Evolutionary conservation across 1,139 yeast genomes (phyloP).

Genomic region (Blastobotrys persicus): DNA sequence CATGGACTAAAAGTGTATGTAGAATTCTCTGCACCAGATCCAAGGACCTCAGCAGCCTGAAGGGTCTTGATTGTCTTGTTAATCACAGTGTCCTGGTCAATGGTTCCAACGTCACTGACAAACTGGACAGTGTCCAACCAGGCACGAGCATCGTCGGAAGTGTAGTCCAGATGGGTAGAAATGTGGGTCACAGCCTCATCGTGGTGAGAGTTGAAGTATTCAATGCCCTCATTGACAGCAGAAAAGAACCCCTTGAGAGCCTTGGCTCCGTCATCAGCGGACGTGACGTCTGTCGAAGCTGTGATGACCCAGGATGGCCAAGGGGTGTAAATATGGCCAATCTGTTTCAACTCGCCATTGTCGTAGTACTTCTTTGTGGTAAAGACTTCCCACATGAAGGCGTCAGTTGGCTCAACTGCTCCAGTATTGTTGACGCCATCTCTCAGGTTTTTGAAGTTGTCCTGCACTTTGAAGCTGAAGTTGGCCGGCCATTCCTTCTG

Average conservation of each 20-base stretch:
- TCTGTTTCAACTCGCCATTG: slow-evolving; percentile 68
- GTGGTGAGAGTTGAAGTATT: slow-evolving; percentile 55
- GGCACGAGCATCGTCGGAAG: slow-evolving; percentile 68
- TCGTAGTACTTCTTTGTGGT: slow-evolving; percentile 86
- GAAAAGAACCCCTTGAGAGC: slow-evolving; percentile 46
- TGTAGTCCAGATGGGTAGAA: slow-evolving; percentile 65
- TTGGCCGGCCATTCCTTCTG: slow-evolving; percentile 45
- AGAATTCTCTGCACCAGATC: slow-evolving; percentile 26
- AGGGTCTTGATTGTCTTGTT: slow-evolving; percentile 60
- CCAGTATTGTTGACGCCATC: slow-evolving; percentile 62
- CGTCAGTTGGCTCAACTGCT: slow-evolving; percentile 56
- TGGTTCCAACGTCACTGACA: slow-evolving; percentile 46
- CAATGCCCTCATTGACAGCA: slow-evolving; percentile 65
- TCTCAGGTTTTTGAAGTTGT: slow-evolving; percentile 72
- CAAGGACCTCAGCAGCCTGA: slow-evolving; percentile 56
- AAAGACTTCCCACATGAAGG: slow-evolving; percentile 95
- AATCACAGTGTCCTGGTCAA: slow-evolving; percentile 54
- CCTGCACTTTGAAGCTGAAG: slow-evolving; percentile 53
- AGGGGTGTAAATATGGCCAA: slow-evolving; percentile 89
- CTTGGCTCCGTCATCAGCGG: slow-evolving; percentile 29
- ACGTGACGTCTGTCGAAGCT: slow-evolving; percentile 43
- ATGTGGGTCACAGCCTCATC: slow-evolving; percentile 70
- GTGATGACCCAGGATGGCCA: slow-evolving; percentile 95
- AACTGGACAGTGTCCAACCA: slow-evolving; percentile 80
- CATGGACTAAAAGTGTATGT: slow-evolving; percentile 16